Evolutionary conservation across 768 basidiomycete species (phyloP), one percentile per base, ranked within the genome.

Genomic region (Termitomyces sp.): DNA sequence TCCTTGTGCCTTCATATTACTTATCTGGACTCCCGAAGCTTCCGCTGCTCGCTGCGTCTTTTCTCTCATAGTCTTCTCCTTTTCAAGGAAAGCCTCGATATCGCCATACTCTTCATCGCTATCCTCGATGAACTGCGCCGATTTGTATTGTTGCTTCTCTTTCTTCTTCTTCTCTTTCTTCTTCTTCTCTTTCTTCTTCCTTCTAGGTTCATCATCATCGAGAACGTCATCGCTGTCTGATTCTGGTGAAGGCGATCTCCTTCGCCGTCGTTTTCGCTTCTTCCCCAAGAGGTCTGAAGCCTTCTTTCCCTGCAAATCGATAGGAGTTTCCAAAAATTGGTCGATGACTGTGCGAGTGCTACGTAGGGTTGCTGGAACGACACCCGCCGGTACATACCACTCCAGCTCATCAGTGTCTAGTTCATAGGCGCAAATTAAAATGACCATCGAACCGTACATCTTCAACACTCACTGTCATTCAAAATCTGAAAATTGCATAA

Each of bases 91-190:
- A 6, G 78, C 83, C 51, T 89, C 87, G 70, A 93, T 87, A 66
- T 89, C 86, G 16, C 82, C 90, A 57, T 84, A 84, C 69, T 92
- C 91, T 56, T 78, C 87, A 65, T 97, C 94, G 61, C 90, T 92
- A 72, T 97, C 94, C 67, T 90, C 86, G 68, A 96, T 94, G 69
- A 95, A 91, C 69, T 92, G 88, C 10, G 92, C 92, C 7, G 88
- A 91, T 70, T 93, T 94, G 78, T 90, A 94, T 58, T 76, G 60
- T 57, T 75, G 73, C 61, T 77, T 76, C 59, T 80, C 76, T 60
- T 88, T 90, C 55, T 73, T 76, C 73, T 85, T 80, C 68, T 82
- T 81, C 68, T 90, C 88, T 68, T 83, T 86, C 63, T 75, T 77
- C 70, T 81, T 84, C 69, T 82, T 81, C 68, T 90, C 88, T 68